phyloP scores from a whole-genome alignment of 345 rosid species.

The Rhodomyrtus tomentosa region DNA sequence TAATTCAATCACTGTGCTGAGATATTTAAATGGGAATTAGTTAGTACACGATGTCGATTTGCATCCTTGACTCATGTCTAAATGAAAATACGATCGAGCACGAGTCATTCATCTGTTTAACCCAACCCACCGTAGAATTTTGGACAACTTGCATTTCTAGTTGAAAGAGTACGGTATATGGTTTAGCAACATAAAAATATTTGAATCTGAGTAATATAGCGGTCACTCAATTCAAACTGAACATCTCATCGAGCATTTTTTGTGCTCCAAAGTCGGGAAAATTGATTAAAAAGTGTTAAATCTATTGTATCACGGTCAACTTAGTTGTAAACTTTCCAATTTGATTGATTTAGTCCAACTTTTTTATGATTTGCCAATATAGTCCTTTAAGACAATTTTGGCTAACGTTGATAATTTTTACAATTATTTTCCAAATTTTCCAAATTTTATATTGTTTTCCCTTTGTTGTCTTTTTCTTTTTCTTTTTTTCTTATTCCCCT shows the following conservation, averaged over 20 bases:
- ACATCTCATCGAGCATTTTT: not conserved
- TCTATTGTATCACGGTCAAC: rapidly evolving
- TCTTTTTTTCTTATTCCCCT: not conserved
- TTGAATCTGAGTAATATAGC: not conserved
- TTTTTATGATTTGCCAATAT: rapidly evolving
- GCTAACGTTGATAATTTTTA: rapidly evolving
- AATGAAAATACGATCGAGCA: not conserved
- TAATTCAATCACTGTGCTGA: not conserved
- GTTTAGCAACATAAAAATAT: not conserved
- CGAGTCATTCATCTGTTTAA: not conserved
- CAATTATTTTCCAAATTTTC: not conserved
- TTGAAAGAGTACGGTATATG: not conserved
- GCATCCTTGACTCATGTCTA: not conserved
- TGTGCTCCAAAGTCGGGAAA: not conserved
- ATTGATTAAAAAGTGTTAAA: not conserved
- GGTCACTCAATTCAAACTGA: not conserved
- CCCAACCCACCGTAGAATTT: not conserved
- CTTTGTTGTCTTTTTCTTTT: not conserved
- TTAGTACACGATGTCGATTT: not conserved
- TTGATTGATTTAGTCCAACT: rapidly evolving
- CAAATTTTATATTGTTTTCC: not conserved
- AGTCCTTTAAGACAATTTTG: not conserved
- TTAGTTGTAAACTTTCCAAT: rapidly evolving
- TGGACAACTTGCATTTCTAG: not conserved
- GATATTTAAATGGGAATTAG: not conserved